Conservation (phyloP, 2,329 filamentous ascomycete species). For the Boeremia lycopersici region DNA sequence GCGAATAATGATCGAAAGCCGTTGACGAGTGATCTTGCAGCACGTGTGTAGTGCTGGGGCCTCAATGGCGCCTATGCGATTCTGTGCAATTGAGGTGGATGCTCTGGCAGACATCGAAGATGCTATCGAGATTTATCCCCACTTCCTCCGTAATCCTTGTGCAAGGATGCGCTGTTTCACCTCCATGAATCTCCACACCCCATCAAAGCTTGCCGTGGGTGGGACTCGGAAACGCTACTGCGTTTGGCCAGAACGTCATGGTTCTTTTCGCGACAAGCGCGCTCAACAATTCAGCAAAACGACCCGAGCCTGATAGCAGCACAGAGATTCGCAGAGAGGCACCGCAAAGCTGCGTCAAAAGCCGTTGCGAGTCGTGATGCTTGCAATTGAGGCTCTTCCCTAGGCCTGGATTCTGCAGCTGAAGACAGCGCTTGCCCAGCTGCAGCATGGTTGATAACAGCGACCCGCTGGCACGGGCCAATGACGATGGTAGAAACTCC, state of each 20-base stretch:
- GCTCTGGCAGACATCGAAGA: background rate
- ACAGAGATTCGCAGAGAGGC: constrained; percentile 12
- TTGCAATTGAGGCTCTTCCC: constrained; percentile 12
- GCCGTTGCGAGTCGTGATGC: constrained; percentile 14
- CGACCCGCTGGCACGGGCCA: constrained; percentile 32
- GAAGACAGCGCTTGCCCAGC: constrained; percentile 7
- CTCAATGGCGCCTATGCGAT: background rate
- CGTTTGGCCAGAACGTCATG: constrained; percentile 22
- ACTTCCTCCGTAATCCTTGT: constrained; percentile 5
- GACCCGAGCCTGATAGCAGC: constrained; percentile 1
- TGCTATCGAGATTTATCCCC: background rate
- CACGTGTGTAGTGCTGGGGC: background rate
- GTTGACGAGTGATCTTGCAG: background rate
- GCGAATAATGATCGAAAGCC: background rate
- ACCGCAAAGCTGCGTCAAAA: constrained; percentile 11
- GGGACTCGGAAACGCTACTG: constrained; percentile 20
- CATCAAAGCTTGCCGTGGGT: constrained; percentile 15
- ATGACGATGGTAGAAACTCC: constrained; percentile 33
- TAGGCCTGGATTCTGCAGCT: constrained; percentile 11
- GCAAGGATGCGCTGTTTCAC: constrained; percentile 17
- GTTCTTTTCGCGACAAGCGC: constrained; percentile 29
- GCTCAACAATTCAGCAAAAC: constrained; percentile 33
- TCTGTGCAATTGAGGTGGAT: background rate
- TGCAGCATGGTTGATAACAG: constrained; percentile 31
- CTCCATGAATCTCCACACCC: constrained; percentile 18